phyloP scores from a whole-genome alignment of 176 grass and related monocot genomes.

The Eleusine coracana region DNA sequence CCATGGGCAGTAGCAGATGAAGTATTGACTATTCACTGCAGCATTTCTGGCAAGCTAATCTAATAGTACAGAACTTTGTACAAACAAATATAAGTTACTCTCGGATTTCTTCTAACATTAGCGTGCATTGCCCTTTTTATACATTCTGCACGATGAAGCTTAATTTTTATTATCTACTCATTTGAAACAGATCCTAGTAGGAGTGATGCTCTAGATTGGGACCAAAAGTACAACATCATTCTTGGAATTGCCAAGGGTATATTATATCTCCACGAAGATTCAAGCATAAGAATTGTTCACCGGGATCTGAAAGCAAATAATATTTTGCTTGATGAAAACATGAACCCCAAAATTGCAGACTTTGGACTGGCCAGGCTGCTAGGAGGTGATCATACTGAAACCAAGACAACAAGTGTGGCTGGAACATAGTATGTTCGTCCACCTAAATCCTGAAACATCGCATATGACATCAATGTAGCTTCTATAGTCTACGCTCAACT shows the following conservation, averaged over 20 bases:
- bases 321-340: slow-evolving; percentile 53
- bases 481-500: not conserved
- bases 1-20: not conserved
- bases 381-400: slow-evolving; percentile 43
- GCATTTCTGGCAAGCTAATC: not conserved
- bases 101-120: not conserved
- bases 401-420: slow-evolving; percentile 42
- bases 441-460: not conserved
- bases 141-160: not conserved
- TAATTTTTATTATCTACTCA: not conserved
- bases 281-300: slow-evolving; percentile 47
- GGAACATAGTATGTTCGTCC: slow-evolving; percentile 48
- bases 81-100: not conserved
- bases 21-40: not conserved
- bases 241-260: slow-evolving; percentile 58
- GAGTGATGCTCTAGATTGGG: slow-evolving; percentile 31
- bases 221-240: slow-evolving; percentile 47
- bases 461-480: not conserved
- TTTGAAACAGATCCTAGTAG: not conserved
- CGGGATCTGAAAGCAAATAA: slow-evolving; percentile 55
- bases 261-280: slow-evolving; percentile 66
- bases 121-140: not conserved
- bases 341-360: slow-evolving; percentile 64
- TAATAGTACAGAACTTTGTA: not conserved
- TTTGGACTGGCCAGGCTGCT: slow-evolving; percentile 52